Evolutionary conservation across 2,329 filamentous ascomycete genomes (phyloP).

Genomic region (Neoarthrinium moseri): DNA sequence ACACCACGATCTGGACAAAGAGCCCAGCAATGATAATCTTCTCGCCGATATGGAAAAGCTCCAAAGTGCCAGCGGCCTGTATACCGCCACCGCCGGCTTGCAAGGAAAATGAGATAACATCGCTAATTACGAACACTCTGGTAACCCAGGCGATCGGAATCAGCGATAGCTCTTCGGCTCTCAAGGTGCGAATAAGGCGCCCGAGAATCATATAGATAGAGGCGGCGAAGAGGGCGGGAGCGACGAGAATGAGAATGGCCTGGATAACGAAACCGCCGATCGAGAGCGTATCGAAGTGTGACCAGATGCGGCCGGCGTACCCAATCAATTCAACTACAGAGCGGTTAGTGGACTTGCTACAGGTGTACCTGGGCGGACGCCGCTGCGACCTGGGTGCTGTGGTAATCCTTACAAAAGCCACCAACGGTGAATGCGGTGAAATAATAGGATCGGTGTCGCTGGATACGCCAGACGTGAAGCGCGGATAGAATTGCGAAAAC

Average conservation of each 20-base stretch:
- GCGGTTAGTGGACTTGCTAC: conserved; percentile 5
- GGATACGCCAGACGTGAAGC: conserved; percentile 12
- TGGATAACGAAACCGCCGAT: conserved; percentile 20
- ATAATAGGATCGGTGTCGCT: conserved; percentile 10
- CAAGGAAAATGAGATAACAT: conserved; percentile 41
- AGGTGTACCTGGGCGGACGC: no score
- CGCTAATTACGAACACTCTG: conserved; percentile 44
- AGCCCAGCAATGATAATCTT: conserved; percentile 47
- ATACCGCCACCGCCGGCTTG: conserved; percentile 36
- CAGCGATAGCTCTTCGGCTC: conserved; percentile 9
- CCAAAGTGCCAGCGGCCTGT: conserved; percentile 23
- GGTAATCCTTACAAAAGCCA: conserved; percentile 6
- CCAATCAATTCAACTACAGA: conserved; percentile 15
- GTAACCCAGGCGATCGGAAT: conserved; percentile 34
- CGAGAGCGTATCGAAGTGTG: conserved; percentile 12
- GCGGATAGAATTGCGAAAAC: conserved; percentile 14
- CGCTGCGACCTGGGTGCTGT: no score
- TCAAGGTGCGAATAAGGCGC: conserved; percentile 25
- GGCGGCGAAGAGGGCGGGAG: conserved; percentile 25
- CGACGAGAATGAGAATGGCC: conserved; percentile 18
- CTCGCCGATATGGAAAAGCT: conserved; percentile 31
- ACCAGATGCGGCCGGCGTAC: conserved; percentile 19
- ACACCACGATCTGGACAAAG: conserved; percentile 49
- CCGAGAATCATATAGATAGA: conserved; percentile 37
- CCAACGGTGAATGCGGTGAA: conserved; percentile 17